phyloP scores from a whole-genome alignment of 2,329 filamentous ascomycete genomes.

The Sporothrix inflata region DNA sequence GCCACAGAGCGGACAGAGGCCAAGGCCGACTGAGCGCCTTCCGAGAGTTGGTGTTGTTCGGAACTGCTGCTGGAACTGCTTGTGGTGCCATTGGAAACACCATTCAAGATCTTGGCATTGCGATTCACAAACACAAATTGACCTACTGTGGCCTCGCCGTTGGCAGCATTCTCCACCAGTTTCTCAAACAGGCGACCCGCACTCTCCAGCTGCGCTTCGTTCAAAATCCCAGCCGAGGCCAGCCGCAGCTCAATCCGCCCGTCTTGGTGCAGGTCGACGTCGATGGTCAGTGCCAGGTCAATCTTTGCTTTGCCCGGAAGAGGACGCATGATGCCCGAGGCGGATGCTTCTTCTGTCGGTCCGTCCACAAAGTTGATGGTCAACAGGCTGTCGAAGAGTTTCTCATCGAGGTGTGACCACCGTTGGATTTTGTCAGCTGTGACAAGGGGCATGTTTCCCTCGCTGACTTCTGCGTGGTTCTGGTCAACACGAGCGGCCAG shows the following conservation, averaged over 20 bases:
- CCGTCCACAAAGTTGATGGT: conserved; percentile 32
- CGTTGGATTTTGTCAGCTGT: conserved; percentile 35
- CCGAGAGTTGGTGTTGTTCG: no score
- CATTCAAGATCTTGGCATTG: neutral
- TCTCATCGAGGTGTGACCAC: conserved; percentile 35
- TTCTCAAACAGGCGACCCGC: conserved; percentile 32
- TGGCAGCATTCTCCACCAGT: conserved; percentile 27
- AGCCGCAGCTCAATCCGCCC: conserved; percentile 31
- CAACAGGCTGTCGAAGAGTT: conserved; percentile 36
- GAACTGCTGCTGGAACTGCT: neutral
- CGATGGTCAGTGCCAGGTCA: conserved; percentile 35
- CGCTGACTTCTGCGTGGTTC: conserved; percentile 31
- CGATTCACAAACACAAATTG: conserved; percentile 27
- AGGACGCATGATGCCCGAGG: conserved; percentile 28
- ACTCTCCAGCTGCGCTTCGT: conserved; percentile 18
- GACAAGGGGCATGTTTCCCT: conserved; percentile 36
- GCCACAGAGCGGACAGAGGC: neutral
- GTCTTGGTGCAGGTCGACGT: conserved; percentile 34
- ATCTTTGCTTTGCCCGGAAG: conserved; percentile 30
- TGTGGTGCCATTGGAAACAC: neutral
- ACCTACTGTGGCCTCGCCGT: conserved; percentile 14
- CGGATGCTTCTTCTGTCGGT: neutral
- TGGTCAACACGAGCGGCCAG: conserved; percentile 32
- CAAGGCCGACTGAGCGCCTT: neutral
- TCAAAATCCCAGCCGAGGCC: conserved; percentile 4